Evolutionary conservation across 2,329 filamentous ascomycete species (phyloP).

Genomic region (Chaetomiaceae sp.): DNA sequence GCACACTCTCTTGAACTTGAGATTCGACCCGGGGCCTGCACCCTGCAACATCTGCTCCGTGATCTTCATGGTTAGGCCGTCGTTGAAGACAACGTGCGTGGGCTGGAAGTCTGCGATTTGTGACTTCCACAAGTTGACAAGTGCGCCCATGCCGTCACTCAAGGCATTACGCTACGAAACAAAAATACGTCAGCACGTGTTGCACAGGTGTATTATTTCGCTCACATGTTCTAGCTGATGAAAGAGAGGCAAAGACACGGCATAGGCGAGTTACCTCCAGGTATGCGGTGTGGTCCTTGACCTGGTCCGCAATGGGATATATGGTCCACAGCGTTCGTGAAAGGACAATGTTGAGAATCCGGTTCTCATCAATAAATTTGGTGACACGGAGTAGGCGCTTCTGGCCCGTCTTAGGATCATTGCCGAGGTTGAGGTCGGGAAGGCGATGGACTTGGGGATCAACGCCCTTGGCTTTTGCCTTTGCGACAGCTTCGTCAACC

Average conservation of each 20-base stretch:
- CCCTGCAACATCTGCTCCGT: slow-evolving; percentile 11
- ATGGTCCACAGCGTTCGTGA: slow-evolving; percentile 16
- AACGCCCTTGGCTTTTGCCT: slow-evolving; percentile 17
- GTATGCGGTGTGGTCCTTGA: no score
- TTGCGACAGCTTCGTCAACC: slow-evolving; percentile 11
- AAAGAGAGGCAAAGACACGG: no score
- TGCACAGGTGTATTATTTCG: no score
- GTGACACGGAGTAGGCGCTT: slow-evolving; percentile 9
- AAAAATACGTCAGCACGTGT: no score
- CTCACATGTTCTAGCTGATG: no score
- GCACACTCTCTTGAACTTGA: slow-evolving; percentile 20
- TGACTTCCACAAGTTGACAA: slow-evolving; percentile 15
- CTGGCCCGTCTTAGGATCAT: not conserved
- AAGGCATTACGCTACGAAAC: not conserved
- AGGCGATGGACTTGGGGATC: slow-evolving; percentile 15
- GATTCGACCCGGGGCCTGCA: not conserved
- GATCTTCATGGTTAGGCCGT: slow-evolving; percentile 25
- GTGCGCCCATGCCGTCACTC: slow-evolving; percentile 11
- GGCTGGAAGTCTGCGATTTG: slow-evolving; percentile 19
- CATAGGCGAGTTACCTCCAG: no score
- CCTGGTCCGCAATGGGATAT: slow-evolving; percentile 3
- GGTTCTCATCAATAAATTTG: slow-evolving; percentile 18
- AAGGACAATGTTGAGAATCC: slow-evolving; percentile 22
- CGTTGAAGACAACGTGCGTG: slow-evolving; percentile 27
- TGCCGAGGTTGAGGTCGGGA: slow-evolving; percentile 1